Percentiles rank a stretch among this genome's conserved stretches.
phyloP scores from a whole-genome alignment of 1,284 basidiomycete genomes.

The Sanghuangporus baumii region DNA sequence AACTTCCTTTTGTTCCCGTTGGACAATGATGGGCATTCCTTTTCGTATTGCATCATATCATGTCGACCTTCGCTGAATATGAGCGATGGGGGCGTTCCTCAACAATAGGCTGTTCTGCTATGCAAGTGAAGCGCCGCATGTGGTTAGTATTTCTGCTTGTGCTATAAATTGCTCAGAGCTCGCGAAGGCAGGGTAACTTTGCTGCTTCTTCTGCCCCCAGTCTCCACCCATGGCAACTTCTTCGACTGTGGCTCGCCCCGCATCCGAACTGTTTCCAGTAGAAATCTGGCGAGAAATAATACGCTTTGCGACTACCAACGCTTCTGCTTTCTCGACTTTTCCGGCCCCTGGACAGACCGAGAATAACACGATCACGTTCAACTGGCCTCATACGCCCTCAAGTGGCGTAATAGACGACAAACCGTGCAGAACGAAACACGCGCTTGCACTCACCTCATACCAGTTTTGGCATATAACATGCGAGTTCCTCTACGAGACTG shows the following conservation, averaged over 20 bases:
- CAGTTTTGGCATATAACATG: conserved; percentile 8
- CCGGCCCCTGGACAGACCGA: not conserved
- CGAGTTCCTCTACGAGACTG: conserved; percentile 10
- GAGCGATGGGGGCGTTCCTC: not conserved
- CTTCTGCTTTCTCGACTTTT: not conserved
- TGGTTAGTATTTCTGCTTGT: not conserved
- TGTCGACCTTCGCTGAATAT: not conserved
- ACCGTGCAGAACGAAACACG: not conserved
- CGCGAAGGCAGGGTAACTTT: not conserved
- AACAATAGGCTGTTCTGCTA: not conserved
- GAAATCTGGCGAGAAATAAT: conserved; percentile 12
- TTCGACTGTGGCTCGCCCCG: not conserved
- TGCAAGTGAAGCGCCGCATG: not conserved
- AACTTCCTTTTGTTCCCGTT: no score
- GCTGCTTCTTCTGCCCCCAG: not conserved
- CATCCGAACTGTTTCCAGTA: not conserved
- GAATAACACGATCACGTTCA: not conserved
- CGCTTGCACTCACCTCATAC: conserved; percentile 8
- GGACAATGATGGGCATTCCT: not conserved
- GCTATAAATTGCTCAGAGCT: not conserved
- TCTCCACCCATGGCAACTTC: not conserved
- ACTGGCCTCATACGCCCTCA: not conserved
- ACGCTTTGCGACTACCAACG: not conserved
- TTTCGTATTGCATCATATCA: not conserved
- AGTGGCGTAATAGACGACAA: not conserved